Evolutionary conservation across 768 basidiomycete genomes (phyloP).

Genomic region (Boletus pseudopeckii): DNA sequence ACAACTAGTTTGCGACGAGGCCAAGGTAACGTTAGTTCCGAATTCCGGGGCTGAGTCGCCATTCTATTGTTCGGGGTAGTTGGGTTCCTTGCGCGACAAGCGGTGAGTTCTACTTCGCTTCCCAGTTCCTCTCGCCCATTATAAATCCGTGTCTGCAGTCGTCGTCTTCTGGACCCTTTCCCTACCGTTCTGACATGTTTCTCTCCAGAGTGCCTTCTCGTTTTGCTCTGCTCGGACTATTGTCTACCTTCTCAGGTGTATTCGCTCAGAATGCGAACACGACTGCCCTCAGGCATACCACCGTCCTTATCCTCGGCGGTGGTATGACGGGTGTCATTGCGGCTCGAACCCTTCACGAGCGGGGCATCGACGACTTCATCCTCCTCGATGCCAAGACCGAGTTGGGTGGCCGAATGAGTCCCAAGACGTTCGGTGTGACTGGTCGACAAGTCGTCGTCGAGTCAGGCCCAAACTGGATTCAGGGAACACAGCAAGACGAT

Average conservation of each 20-base stretch:
- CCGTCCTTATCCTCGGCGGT: slow-evolving; percentile 60
- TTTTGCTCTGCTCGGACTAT: neutral
- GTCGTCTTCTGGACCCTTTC: neutral
- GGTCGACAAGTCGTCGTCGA: slow-evolving; percentile 46
- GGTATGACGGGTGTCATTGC: slow-evolving; percentile 66
- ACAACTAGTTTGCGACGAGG: no score
- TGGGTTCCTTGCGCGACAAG: neutral
- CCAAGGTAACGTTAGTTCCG: neutral
- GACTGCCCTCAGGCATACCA: slow-evolving; percentile 16
- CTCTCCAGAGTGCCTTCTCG: neutral
- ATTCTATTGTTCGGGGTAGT: neutral
- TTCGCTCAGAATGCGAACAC: slow-evolving; percentile 3
- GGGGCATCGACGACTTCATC: slow-evolving; percentile 53
- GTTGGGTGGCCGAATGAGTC: slow-evolving; percentile 61
- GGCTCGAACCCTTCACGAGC: slow-evolving; percentile 52
- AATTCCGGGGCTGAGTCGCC: neutral
- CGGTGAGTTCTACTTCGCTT: neutral
- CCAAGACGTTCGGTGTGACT: slow-evolving; percentile 39
- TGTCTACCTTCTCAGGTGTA: neutral
- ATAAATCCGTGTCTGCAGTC: neutral
- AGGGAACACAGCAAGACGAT: slow-evolving; percentile 45
- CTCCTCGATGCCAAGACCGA: slow-evolving; percentile 59
- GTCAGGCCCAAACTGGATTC: slow-evolving; percentile 60
- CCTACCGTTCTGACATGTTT: slow-evolving; percentile 10
- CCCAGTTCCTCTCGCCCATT: neutral